phyloP scores from a whole-genome alignment of 2,329 filamentous ascomycete species.

The Penicillium corylophilum region DNA sequence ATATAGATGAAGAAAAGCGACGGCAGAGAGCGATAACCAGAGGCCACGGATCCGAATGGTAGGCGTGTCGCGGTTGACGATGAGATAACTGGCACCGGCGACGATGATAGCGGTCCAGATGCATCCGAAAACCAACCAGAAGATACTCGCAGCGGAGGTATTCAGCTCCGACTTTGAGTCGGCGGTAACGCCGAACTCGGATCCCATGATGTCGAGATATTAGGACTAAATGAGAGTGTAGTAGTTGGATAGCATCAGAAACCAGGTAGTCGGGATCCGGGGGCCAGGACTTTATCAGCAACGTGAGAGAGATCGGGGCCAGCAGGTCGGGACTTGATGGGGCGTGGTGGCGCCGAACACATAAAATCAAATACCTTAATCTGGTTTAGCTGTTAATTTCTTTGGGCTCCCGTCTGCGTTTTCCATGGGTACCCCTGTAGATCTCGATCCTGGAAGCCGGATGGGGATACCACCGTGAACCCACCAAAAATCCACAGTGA shows the following conservation, averaged over 20 bases:
- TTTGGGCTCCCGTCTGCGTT: too few relatives aligned
- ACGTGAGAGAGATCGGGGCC: background rate
- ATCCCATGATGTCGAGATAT: conserved; percentile 25
- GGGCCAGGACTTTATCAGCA: background rate
- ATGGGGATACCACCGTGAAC: too few relatives aligned
- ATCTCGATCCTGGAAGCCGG: background rate
- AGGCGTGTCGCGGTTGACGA: conserved; percentile 34
- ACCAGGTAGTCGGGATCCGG: background rate
- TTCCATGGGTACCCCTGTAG: background rate
- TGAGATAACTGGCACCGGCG: conserved; percentile 32
- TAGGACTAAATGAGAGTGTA: background rate
- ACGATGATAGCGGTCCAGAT: conserved; percentile 36
- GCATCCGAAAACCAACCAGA: conserved; percentile 29
- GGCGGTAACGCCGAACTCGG: conserved; percentile 29
- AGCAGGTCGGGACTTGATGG: background rate
- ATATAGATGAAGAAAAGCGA: conserved; percentile 41
- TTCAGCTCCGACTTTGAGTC: conserved; percentile 24
- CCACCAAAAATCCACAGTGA: too few relatives aligned
- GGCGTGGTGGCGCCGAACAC: background rate
- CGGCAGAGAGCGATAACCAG: conserved; percentile 35
- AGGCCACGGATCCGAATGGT: conserved; percentile 41
- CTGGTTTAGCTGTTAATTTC: background rate
- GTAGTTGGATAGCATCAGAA: background rate
- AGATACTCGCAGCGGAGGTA: conserved; percentile 27
- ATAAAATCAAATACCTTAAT: background rate